Evolutionary conservation across 306 rosid species (phyloP), one percentile per base, ranked within the genome.

Genomic region (Quercus mongolica): DNA sequence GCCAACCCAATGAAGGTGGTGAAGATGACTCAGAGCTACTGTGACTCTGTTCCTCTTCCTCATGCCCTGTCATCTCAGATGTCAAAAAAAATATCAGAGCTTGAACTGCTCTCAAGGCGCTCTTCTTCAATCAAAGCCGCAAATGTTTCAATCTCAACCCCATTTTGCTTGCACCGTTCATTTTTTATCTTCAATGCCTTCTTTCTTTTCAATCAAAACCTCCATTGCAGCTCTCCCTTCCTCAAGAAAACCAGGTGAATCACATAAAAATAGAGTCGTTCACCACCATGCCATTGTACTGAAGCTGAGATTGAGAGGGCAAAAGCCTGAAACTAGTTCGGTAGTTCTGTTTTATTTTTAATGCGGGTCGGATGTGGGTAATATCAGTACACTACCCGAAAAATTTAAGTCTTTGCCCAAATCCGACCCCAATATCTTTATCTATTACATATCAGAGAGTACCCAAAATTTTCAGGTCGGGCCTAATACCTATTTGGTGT

Each of bases 1-100:
- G 84, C 94, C 94, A 91, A 23, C 95, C 86, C 82, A 89, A 51
- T 41, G 94, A 88, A 73, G 90, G 46, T 41, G 46, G 69, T 21
- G 94, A 87, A 78, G 94, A 93, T 2, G 94, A 85, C 9, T 86
- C 96, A 41, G 96, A 88, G 85, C 94, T 88, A 77, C 94, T 84
- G 35, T 73, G 91, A 84, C 97, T 93, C 56, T 85, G 96, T 8
- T 41, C 12, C 46, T 41, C 46, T 62, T 90, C 97, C 79, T 91
- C 97, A 68, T 86, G 87, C 71, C 86, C 94, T 30, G 86, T 83
- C 59, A 92, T 90, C 85, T 91, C 97, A n/a, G 98, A 91, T 17
- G 91, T 84, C 78, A 91, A 77, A 76, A 91, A 91, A 87, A 41
- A 41, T 8, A 77, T 89, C 91, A 58, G 91, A 91, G 85, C 96